Percentiles rank a stretch among this genome's conserved stretches.
phyloP scores from a whole-genome alignment of 2,329 filamentous ascomycete genomes.

The Pseudogymnoascus sp. region DNA sequence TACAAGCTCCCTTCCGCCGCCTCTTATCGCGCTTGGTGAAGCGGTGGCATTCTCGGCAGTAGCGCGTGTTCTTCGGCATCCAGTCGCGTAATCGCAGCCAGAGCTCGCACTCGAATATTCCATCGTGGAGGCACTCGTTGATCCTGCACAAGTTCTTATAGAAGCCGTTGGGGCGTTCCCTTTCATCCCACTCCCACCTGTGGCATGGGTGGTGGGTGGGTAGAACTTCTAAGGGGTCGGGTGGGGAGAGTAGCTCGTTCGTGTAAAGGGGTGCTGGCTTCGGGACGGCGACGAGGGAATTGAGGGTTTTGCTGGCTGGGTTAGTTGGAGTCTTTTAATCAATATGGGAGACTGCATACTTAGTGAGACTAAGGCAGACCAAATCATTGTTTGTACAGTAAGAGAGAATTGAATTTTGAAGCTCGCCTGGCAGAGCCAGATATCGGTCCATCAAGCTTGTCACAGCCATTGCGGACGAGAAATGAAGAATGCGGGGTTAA shows the following conservation, averaged over 20 bases:
- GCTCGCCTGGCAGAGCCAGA: constrained; percentile 2
- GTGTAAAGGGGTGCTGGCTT: neutral
- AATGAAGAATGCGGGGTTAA: neutral
- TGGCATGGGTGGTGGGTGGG: neutral
- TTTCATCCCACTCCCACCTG: neutral
- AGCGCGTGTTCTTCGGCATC: neutral
- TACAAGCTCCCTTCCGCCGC: neutral
- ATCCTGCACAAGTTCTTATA: neutral
- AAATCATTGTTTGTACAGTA: neutral
- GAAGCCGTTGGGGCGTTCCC: neutral
- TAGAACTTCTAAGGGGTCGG: neutral
- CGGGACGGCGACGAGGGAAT: neutral
- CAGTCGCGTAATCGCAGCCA: neutral
- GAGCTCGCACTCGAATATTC: neutral
- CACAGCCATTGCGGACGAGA: neutral
- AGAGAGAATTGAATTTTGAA: neutral
- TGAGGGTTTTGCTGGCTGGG: neutral
- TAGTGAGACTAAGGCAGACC: neutral
- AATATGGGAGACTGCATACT: neutral
- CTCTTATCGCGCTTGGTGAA: neutral
- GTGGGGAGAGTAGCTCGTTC: neutral
- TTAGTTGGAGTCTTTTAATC: neutral
- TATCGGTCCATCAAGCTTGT: neutral
- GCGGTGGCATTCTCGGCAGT: neutral
- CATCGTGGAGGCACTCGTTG: neutral